Percentiles rank a stretch among this genome's conserved stretches.
Conservation (phyloP, 169 alveolate species). For the Plasmodium billcollinsi region DNA sequence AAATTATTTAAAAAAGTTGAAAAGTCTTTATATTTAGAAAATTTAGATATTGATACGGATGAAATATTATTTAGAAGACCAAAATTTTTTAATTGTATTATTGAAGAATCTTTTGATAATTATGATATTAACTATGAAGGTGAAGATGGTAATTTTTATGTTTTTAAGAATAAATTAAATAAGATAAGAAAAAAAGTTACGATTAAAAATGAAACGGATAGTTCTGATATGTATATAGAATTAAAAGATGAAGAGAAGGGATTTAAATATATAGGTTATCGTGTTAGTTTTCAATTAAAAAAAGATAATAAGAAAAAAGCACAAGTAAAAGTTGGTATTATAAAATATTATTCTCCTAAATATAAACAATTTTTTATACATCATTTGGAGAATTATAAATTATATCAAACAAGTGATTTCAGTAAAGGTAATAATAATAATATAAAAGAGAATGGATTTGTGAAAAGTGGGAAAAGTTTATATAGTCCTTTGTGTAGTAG, state of each 20-base stretch:
- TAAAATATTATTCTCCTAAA: slow-evolving; percentile 74
- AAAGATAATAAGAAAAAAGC: slow-evolving; percentile 68
- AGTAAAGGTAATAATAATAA: slow-evolving; percentile 15
- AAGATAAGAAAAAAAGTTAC: slow-evolving; percentile 19
- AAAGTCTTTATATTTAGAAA: slow-evolving; percentile 45
- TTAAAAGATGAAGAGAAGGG: slow-evolving; percentile 74
- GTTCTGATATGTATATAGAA: slow-evolving; percentile 45
- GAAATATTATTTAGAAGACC: slow-evolving; percentile 64
- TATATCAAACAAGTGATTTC: slow-evolving; percentile 12
- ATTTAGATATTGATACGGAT: slow-evolving; percentile 56
- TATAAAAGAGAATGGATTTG: slow-evolving; percentile 1
- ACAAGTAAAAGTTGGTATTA: slow-evolving; percentile 49
- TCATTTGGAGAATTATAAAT: slow-evolving; percentile 51
- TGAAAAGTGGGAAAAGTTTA: background rate
- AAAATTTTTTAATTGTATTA: slow-evolving; percentile 67
- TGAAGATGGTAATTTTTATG: slow-evolving; percentile 27
- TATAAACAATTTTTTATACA: slow-evolving; percentile 74
- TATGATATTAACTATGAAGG: slow-evolving; percentile 34
- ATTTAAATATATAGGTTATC: slow-evolving; percentile 69
- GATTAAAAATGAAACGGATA: slow-evolving; percentile 21
- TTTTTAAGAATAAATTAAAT: slow-evolving; percentile 41
- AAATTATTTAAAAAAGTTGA: slow-evolving; percentile 52
- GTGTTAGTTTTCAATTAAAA: slow-evolving; percentile 72
- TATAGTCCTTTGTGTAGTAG: too few species aligned
- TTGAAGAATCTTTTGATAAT: slow-evolving; percentile 39